phyloP scores from a whole-genome alignment of 768 basidiomycete genomes.

The Dendrothele bispora region DNA sequence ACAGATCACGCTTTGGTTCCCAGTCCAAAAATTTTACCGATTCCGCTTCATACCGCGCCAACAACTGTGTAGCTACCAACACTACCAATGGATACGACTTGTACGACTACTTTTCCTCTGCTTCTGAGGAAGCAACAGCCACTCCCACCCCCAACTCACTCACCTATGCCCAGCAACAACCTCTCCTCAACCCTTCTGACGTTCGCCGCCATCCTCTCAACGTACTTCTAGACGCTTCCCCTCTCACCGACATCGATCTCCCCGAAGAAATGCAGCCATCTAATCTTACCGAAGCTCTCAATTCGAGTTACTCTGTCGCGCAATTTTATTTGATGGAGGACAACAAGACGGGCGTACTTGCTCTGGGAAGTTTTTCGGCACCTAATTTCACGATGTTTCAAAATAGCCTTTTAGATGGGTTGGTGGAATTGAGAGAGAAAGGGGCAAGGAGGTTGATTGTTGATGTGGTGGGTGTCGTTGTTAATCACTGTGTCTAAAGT shows the following conservation, averaged over 20 bases:
- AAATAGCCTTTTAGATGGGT: slow-evolving; percentile 42
- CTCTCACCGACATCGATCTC: slow-evolving; percentile 38
- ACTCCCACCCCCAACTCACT: slow-evolving; percentile 23
- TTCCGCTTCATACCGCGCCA: slow-evolving; percentile 44
- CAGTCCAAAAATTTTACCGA: slow-evolving; percentile 47
- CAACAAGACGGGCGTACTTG: slow-evolving; percentile 52
- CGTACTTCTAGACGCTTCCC: slow-evolving; percentile 46
- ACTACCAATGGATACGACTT: slow-evolving; percentile 50
- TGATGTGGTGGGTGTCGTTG: slow-evolving; percentile 45
- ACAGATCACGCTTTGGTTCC: slow-evolving; percentile 53
- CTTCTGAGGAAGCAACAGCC: slow-evolving; percentile 3
- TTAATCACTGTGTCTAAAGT: neutral
- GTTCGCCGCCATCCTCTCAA: slow-evolving; percentile 42
- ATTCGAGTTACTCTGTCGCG: slow-evolving; percentile 49
- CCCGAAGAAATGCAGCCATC: slow-evolving; percentile 39
- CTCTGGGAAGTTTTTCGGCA: slow-evolving; percentile 59
- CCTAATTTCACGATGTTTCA: slow-evolving; percentile 42
- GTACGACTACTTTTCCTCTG: slow-evolving; percentile 21
- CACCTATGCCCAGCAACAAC: slow-evolving; percentile 40
- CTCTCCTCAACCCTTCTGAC: slow-evolving; percentile 28
- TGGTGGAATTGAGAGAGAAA: slow-evolving; percentile 42
- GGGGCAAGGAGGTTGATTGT: slow-evolving; percentile 58
- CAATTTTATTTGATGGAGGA: slow-evolving; percentile 57
- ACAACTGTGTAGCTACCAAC: slow-evolving; percentile 49
- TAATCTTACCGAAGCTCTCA: slow-evolving; percentile 33